Base-by-base conservation (phyloP, 306 rosid genomes). In the Cucurbita pepo region DNA sequence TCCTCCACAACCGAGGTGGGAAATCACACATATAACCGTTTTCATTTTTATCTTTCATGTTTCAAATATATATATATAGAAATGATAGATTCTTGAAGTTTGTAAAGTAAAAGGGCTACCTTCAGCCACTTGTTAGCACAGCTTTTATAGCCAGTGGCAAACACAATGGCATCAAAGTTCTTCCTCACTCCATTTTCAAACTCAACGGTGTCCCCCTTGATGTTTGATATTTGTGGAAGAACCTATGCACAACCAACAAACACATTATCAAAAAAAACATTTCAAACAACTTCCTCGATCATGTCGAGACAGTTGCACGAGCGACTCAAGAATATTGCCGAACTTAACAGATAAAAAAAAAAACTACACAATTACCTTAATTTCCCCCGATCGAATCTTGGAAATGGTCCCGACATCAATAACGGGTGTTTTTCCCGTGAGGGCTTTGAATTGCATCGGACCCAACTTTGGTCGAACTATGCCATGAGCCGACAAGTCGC, bases 71-170 rank as follows among this genome's bases (percentile, higher is more conserved):
- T 30, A 30, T 30, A 30, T 12, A 30, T 13, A 30, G 2, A 43
- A 43, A 59, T 34, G 11, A 36, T 1, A 37, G 11, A 15, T 7
- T 5, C 7, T 1, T 56, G 15, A 30, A 57, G 8, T 58, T 25
- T 30, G 34, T 30, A 30, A 30, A 30, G 22, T 61, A 36, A 25
- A 55, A 30, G 3, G 34, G 34, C 34, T 75, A 85, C 96, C 93
- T 88, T 85, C 0, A 90, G 84, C 91, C 93, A 90, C 0, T 43
- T 62, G 58, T 77, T 66, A 11, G 86, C 88, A 8, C 19, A 30
- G 44, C 89, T 87, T 81, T 14, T 83, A 41, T 84, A 91, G 44
- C 95, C 92, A 13, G 97, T 91, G 4, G 91, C 88, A 48, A 91
- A 85, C 2, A 87, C 76, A 9, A 91, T 87, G 0, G 52, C 88